Base-by-base conservation (phyloP, 2,329 filamentous ascomycete genomes). In the Didymella glomerata region DNA sequence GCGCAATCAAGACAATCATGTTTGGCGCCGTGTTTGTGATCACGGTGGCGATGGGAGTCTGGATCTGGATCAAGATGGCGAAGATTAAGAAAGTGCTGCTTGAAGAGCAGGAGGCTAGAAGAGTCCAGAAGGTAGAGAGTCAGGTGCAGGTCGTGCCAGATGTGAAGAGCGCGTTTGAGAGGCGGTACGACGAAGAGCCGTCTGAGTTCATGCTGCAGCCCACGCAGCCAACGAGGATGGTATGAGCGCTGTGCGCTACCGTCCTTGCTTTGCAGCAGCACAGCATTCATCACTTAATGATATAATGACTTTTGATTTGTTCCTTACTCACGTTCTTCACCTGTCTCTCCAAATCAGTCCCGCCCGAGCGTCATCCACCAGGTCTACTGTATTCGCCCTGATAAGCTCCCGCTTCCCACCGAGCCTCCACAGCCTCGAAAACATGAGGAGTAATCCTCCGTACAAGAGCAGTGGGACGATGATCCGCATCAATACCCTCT, bases 21-120 rank as follows among this genome's bases (percentile, higher is more conserved):
- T 76, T 76, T 28, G 68, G 61, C n/a, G 50, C 57, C 25, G 66
- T 76, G 7, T 69, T 71, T 34, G 22, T 73, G 27, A 68, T 75
- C 34, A 76, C 73, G 1, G 49, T 75, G 30, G 63, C 60, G 6
- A 66, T 76, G 63, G 73, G 68, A 3, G 61, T 65, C 3, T 76
- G 71, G 70, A 75, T 75, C 18, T 76, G 68, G 63, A 54, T 69
- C 28, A 74, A 74, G 63, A 75, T 76, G 74, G 58, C 63, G 24
- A 68, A 62, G 22, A 66, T 76, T 34, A 76, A 76, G 65, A 69
- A 68, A 41, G 44, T 70, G 9, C 44, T 76, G 18, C 38, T 75
- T 4, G 73, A 75, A n/a, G 74, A 76, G 65, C 73, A 76, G 57
- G 68, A 67, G 44, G 27, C 63, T 34, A 61, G 73, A 34, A 62